Evolutionary conservation across 768 basidiomycete species (phyloP).

Genomic region (Boletus insuetus): DNA sequence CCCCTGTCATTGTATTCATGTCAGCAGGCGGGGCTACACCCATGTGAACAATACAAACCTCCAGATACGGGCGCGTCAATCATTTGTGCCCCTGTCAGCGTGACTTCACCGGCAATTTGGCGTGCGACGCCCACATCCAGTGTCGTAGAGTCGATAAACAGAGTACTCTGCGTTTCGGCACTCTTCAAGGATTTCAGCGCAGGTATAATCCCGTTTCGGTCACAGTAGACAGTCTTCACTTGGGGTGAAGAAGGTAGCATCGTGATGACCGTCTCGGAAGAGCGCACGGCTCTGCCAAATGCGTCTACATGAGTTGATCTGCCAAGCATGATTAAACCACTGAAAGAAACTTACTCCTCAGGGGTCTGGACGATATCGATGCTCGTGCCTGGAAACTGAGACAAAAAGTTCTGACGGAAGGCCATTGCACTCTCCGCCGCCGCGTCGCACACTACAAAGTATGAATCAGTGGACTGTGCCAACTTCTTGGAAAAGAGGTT

Average conservation of each 20-base stretch:
- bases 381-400: slow-evolving; percentile 56
- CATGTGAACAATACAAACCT: slow-evolving; percentile 45
- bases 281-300: slow-evolving; percentile 52
- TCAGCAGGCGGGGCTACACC: background rate
- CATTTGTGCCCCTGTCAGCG: slow-evolving; percentile 62
- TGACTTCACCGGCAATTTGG: slow-evolving; percentile 55
- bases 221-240: slow-evolving; percentile 71
- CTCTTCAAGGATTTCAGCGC: slow-evolving; percentile 49
- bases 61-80: slow-evolving; percentile 95
- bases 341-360: slow-evolving; percentile 57
- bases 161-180: slow-evolving; percentile 41
- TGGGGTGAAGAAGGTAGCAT: slow-evolving; percentile 94
- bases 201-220: slow-evolving; percentile 60
- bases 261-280: slow-evolving; percentile 71
- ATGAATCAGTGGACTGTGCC: slow-evolving; percentile 47
- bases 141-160: slow-evolving; percentile 91
- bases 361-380: slow-evolving; percentile 62
- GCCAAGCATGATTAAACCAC: background rate
- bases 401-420: slow-evolving; percentile 56
- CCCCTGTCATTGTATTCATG: slow-evolving; percentile 45
- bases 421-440: slow-evolving; percentile 52
- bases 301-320: slow-evolving; percentile 10
- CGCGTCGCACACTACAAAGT: slow-evolving; percentile 80
- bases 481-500: slow-evolving; percentile 80
- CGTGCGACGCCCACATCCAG: slow-evolving; percentile 77